These are phyloP conservation scores for Acanthamoeba lenticulata DNA, from an alignment of 208 protist species.

Conservation along the genomic window DNA sequence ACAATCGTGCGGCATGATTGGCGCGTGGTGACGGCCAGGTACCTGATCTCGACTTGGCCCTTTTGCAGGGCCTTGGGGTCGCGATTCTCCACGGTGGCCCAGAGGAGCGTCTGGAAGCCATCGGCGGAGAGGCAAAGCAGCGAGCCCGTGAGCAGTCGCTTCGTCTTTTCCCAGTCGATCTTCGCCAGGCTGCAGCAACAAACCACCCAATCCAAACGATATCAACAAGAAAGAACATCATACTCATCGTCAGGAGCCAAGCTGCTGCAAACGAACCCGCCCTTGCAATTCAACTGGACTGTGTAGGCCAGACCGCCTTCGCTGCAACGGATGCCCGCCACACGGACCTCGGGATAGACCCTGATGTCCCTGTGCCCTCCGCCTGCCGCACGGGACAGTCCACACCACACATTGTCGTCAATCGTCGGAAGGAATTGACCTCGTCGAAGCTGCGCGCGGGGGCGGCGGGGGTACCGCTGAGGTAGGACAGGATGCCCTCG, in stretches of 20 bases:
- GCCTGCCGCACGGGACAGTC: not conserved
- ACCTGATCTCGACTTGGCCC: conserved; percentile 26
- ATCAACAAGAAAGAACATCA: no score
- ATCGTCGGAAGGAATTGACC: no score
- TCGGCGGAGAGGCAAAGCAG: conserved; percentile 65
- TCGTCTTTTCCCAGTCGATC: conserved; percentile 71
- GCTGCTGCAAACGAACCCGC: not conserved
- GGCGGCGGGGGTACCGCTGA: not conserved
- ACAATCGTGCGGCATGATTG: not conserved
- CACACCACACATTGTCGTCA: not conserved
- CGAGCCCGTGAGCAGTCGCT: conserved; percentile 69
- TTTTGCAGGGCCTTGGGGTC: conserved; percentile 13
- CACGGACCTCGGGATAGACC: conserved; percentile 1
- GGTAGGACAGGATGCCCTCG: conserved; percentile 20
- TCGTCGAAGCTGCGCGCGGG: no score
- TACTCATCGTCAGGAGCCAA: not conserved
- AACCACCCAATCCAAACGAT: not conserved
- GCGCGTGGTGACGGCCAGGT: not conserved
- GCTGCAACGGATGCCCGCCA: conserved; percentile 34
- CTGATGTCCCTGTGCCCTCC: not conserved
- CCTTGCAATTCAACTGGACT: not conserved
- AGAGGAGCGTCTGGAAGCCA: conserved; percentile 55
- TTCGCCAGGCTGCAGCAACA: not conserved
- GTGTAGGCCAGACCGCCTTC: not conserved
- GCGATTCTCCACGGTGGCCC: conserved; percentile 64